Conservation (phyloP, 106 monocot genomes). For the Dendrobium huoshanense region DNA sequence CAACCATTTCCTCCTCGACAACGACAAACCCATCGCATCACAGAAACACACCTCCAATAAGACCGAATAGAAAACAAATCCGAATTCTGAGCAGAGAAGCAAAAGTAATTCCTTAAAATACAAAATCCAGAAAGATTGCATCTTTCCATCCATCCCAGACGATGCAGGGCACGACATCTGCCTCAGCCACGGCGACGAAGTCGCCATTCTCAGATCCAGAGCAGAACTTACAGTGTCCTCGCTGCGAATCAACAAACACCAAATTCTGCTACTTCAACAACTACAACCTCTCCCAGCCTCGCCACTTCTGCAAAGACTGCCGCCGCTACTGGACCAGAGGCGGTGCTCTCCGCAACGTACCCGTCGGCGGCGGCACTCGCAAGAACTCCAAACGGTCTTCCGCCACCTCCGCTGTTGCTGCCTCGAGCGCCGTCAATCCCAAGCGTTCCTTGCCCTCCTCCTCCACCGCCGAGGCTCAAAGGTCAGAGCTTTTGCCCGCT, state of each 20-base stretch:
- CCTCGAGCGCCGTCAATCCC: neutral
- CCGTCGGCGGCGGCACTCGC: conserved; percentile 60
- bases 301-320: conserved; percentile 79
- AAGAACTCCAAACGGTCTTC: conserved; percentile 2
- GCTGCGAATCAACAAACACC: conserved; percentile 5
- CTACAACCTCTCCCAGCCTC: conserved; percentile 11
- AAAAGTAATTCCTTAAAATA: neutral
- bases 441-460: neutral
- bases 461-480: neutral
- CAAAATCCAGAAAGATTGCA: neutral
- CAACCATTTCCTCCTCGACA: neutral
- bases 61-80: neutral
- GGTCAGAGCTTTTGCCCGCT: neutral
- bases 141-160: neutral
- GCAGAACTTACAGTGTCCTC: neutral
- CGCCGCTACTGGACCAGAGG: conserved; percentile 92
- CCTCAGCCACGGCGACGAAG: neutral
- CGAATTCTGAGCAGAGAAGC: neutral
- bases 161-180: neutral
- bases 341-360: conserved; percentile 77
- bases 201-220: neutral
- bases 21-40: too few relatives aligned
- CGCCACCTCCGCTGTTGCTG: neutral
- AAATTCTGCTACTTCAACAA: conserved; percentile 11
- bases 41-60: neutral